Conservation (phyloP, 2,329 filamentous ascomycete genomes). For the Arachnomyces sp. region DNA sequence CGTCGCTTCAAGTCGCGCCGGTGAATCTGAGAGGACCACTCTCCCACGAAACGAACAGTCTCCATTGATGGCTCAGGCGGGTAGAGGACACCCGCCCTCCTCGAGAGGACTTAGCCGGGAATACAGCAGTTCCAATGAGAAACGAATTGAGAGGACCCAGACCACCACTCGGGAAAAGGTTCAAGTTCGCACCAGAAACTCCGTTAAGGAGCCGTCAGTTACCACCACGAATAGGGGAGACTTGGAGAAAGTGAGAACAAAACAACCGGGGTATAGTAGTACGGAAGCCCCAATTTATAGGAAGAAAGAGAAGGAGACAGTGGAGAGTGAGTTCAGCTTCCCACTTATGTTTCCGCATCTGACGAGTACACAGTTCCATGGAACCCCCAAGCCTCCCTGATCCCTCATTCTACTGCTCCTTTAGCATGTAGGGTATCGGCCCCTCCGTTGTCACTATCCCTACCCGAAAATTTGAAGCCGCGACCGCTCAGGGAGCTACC, state of each 20-base stretch:
- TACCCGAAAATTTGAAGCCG: slow-evolving; percentile 62
- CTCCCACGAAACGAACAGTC: slow-evolving; percentile 21
- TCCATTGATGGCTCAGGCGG: slow-evolving; percentile 23
- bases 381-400: slow-evolving; percentile 70
- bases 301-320: slow-evolving; percentile 26
- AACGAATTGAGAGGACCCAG: slow-evolving; percentile 34
- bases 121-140: slow-evolving; percentile 28
- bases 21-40: slow-evolving; percentile 22
- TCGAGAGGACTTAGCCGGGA: slow-evolving; percentile 24
- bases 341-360: slow-evolving; percentile 1
- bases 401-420: slow-evolving; percentile 62
- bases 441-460: slow-evolving; percentile 54
- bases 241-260: slow-evolving; percentile 25
- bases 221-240: slow-evolving; percentile 26
- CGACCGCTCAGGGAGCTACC: slow-evolving; percentile 60
- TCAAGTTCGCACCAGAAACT: slow-evolving; percentile 52
- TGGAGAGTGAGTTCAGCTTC: slow-evolving; percentile 21
- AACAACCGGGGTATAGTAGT: slow-evolving; percentile 19
- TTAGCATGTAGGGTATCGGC: slow-evolving; percentile 60
- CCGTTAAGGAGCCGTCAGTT: slow-evolving; percentile 38
- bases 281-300: slow-evolving; percentile 18
- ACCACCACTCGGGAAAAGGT: slow-evolving; percentile 57
- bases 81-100: no score
- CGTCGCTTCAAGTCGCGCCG: slow-evolving; percentile 33
- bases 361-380: slow-evolving; percentile 45